These are phyloP conservation scores for Gastroboletus turbinatus DNA, from an alignment of 1,284 basidiomycete genomes.

Conservation along the genomic window DNA sequence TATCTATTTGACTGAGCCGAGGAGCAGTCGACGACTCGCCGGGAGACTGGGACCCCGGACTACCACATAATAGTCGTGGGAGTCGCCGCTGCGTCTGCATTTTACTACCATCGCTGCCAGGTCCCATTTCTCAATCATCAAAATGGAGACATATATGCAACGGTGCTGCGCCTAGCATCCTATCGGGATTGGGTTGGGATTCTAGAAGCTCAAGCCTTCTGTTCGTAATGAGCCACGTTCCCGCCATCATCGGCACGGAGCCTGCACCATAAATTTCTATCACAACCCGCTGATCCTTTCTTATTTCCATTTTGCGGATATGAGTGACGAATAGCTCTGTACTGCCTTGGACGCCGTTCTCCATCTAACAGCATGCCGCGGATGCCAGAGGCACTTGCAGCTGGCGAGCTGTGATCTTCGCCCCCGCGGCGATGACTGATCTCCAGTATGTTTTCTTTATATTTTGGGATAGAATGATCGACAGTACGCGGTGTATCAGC, in stretches of 20 bases:
- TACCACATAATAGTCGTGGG: too few relatives aligned
- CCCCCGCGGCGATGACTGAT: too few relatives aligned
- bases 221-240: not conserved
- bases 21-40: too few relatives aligned
- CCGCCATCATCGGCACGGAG: not conserved
- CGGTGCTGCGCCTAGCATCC: not conserved
- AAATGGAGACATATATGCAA: not conserved
- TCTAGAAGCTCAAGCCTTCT: not conserved
- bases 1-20: too few relatives aligned
- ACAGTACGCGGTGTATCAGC: not conserved
- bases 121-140: not conserved
- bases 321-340: not conserved
- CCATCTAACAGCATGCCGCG: not conserved
- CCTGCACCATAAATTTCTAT: slow-evolving; percentile 7
- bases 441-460: not conserved
- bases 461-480: not conserved
- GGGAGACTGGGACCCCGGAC: too few relatives aligned
- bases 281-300: not conserved
- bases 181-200: not conserved
- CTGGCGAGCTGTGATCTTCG: not conserved
- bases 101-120: not conserved
- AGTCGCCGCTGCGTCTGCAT: too few relatives aligned
- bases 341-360: not conserved
- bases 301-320: slow-evolving; percentile 10
- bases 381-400: too few relatives aligned